These are phyloP conservation scores for Leccinum solheimii DNA, from an alignment of 1,284 basidiomycete genomes.

Conservation along the genomic window DNA sequence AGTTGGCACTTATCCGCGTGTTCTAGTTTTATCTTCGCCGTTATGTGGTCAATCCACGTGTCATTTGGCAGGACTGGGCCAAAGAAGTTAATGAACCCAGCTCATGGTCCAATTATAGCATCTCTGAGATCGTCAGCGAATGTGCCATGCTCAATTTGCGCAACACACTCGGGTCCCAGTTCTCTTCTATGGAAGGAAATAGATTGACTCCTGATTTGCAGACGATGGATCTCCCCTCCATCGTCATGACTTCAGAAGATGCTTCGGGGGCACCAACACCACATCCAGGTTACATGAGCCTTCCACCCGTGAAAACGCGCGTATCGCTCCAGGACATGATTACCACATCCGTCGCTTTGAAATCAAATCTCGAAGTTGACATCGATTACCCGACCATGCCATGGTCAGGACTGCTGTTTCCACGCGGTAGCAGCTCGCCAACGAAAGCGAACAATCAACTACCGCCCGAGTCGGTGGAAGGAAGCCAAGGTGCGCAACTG, in stretches of 20 bases:
- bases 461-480: slow-evolving; percentile 13
- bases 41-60: slow-evolving; percentile 71
- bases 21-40: slow-evolving; percentile 65
- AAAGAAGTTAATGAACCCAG: slow-evolving; percentile 64
- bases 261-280: slow-evolving; percentile 26
- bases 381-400: slow-evolving; percentile 46
- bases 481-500: slow-evolving; percentile 29
- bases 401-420: slow-evolving; percentile 50
- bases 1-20: slow-evolving; percentile 8
- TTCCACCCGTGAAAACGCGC: slow-evolving; percentile 37
- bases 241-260: slow-evolving; percentile 19
- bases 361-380: slow-evolving; percentile 63
- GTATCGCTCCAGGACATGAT: slow-evolving; percentile 74
- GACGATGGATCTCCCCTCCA: slow-evolving; percentile 4
- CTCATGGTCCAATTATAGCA: slow-evolving; percentile 68
- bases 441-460: slow-evolving; percentile 14
- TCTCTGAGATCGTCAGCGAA: slow-evolving; percentile 69
- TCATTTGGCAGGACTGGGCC: slow-evolving; percentile 64
- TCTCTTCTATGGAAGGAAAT: slow-evolving; percentile 19
- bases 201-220: slow-evolving; percentile 8
- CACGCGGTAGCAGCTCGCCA: slow-evolving; percentile 24
- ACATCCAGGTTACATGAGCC: slow-evolving; percentile 25
- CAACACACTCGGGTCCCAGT: slow-evolving; percentile 46
- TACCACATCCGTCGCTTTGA: slow-evolving; percentile 64
- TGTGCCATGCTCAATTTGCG: slow-evolving; percentile 69